Conservation (phyloP, 257 asterid species). For the Galeopsis tetrahit region DNA sequence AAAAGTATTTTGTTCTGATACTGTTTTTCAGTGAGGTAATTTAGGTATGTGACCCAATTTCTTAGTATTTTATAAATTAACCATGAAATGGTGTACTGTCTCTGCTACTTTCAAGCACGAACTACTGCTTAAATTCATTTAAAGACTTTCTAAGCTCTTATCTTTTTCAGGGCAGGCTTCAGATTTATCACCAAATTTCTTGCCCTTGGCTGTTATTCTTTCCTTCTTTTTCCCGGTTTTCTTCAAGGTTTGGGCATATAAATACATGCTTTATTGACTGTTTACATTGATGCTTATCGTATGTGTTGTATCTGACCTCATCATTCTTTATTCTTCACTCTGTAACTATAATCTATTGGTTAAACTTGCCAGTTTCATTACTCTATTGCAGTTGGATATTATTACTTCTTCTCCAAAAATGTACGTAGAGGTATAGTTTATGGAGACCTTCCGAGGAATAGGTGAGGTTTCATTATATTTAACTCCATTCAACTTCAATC, state of each 20-base stretch:
- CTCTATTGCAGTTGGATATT: slow-evolving; percentile 80
- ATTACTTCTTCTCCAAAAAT: slow-evolving; percentile 75
- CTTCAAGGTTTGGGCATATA: slow-evolving; percentile 69
- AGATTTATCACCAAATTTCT: slow-evolving; percentile 85
- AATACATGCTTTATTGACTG: slow-evolving; percentile 16
- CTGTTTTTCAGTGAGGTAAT: slow-evolving; percentile 3
- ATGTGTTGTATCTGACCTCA: slow-evolving; percentile 1
- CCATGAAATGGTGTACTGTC: background rate
- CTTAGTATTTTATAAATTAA: background rate
- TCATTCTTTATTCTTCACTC: background rate
- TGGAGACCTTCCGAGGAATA: slow-evolving; percentile 94
- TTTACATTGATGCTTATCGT: background rate
- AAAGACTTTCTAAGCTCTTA: slow-evolving; percentile 40
- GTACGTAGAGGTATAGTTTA: slow-evolving; percentile 81
- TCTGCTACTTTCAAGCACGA: slow-evolving; percentile 11
- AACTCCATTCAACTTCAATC: background rate
- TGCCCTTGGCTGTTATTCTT: slow-evolving; percentile 87
- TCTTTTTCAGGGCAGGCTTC: slow-evolving; percentile 89
- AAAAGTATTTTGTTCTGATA: slow-evolving; percentile 12
- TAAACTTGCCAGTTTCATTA: slow-evolving; percentile 18
- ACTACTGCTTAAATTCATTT: slow-evolving; percentile 3
- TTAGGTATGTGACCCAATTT: slow-evolving; percentile 2
- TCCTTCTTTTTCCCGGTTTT: slow-evolving; percentile 88
- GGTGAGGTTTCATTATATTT: slow-evolving; percentile 45
- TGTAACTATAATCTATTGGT: slow-evolving; percentile 3